phyloP scores from a whole-genome alignment of 2,329 filamentous ascomycete species.

The Paecilomyces variotii region DNA sequence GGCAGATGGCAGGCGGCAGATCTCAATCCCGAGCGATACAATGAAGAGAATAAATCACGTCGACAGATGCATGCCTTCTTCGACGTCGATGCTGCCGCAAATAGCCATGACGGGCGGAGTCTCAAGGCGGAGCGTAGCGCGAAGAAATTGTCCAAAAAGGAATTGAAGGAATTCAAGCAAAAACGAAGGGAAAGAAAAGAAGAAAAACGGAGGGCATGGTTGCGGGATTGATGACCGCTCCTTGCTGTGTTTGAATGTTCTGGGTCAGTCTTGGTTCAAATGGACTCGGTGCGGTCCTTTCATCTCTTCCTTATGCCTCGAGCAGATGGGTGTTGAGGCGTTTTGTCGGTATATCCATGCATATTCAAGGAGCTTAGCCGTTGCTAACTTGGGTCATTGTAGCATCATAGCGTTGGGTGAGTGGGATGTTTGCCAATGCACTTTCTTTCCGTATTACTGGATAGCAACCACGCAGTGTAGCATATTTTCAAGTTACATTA shows the following conservation, averaged over 20 bases:
- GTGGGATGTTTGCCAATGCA: not conserved
- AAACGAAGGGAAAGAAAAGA: slow-evolving; percentile 85
- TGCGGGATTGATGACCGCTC: slow-evolving; percentile 58
- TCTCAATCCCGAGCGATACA: slow-evolving; percentile 65
- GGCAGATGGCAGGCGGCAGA: slow-evolving; percentile 68
- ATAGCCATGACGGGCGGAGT: slow-evolving; percentile 80
- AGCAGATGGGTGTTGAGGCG: not conserved
- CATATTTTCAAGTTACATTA: not conserved
- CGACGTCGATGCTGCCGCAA: slow-evolving; percentile 89
- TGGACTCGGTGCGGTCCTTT: not conserved
- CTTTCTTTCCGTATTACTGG: not conserved
- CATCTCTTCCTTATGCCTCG: not conserved
- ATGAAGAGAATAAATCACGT: slow-evolving; percentile 76
- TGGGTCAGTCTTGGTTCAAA: not conserved
- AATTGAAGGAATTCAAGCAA: slow-evolving; percentile 86
- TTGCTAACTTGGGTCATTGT: not conserved
- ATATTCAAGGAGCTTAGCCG: not conserved
- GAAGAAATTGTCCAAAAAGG: slow-evolving; percentile 75
- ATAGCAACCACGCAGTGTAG: not conserved
- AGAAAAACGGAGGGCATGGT: slow-evolving; percentile 86
- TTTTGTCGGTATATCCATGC: not conserved
- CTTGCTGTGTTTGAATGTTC: not conserved
- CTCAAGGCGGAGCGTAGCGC: slow-evolving; percentile 82
- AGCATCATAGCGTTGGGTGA: not conserved
- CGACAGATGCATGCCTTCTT: slow-evolving; percentile 93